Conservation (phyloP, 83 land plant species). For the Picea abies region DNA sequence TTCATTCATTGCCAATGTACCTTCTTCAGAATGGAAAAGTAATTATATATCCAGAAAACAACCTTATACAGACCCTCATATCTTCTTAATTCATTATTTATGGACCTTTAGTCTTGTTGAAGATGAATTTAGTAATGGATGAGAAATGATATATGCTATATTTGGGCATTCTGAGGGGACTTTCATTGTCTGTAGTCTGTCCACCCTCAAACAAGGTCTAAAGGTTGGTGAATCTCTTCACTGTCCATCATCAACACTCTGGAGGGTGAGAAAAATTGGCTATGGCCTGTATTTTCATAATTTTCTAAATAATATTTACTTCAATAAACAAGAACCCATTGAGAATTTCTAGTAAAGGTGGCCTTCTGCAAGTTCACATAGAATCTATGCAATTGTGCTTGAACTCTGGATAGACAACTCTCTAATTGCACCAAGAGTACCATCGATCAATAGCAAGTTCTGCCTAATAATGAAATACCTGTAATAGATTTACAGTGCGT, state of each 20-base stretch:
- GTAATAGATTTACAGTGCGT: too few relatives aligned
- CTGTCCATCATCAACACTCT: neutral
- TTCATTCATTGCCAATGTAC: too few relatives aligned
- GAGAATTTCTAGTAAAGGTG: too few relatives aligned
- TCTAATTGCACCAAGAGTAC: too few relatives aligned
- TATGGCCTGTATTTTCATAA: neutral
- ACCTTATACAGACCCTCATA: too few relatives aligned
- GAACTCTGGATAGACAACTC: too few relatives aligned
- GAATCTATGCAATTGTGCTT: too few relatives aligned
- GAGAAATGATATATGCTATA: neutral
- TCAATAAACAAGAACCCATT: too few relatives aligned
- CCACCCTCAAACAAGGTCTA: neutral
- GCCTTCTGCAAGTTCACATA: too few relatives aligned
- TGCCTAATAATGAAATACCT: too few relatives aligned
- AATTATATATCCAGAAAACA: neutral
- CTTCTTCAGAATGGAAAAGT: neutral
- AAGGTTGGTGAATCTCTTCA: neutral
- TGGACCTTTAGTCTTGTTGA: neutral
- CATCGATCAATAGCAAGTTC: too few relatives aligned
- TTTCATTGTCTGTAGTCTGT: neutral
- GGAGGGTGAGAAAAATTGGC: neutral
- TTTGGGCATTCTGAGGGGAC: neutral
- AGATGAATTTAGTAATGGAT: neutral
- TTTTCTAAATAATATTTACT: neutral
- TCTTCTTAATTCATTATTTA: neutral